Evolutionary conservation across 2,329 filamentous ascomycete species (phyloP).

Genomic region (Xylaria sp.): DNA sequence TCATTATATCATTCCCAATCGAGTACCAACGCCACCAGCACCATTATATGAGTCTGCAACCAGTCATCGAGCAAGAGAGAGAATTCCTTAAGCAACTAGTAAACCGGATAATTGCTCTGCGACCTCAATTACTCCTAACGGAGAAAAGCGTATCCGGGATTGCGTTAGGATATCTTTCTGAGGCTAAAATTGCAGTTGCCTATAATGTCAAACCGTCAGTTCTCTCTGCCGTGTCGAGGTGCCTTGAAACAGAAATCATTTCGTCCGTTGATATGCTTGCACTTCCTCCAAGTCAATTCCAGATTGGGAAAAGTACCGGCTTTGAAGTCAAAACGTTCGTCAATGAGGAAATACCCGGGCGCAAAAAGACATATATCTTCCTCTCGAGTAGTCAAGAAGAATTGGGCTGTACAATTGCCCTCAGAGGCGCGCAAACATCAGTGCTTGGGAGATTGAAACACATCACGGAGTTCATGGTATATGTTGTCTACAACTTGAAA

Average conservation of each 20-base stretch:
- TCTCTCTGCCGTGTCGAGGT: constrained; percentile 92
- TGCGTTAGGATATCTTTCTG: constrained; percentile 86
- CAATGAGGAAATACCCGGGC: constrained; percentile 75
- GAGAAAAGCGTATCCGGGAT: constrained; percentile 93
- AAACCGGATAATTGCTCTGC: constrained; percentile 85
- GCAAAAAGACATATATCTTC: constrained; percentile 95
- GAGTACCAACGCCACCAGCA: constrained; percentile 94
- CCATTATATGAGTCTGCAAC: constrained; percentile 98
- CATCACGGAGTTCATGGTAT: constrained; percentile 98
- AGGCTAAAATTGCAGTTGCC: constrained; percentile 90
- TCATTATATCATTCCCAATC: constrained; percentile 93
- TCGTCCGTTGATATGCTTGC: constrained; percentile 95
- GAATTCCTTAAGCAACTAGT: constrained; percentile 94
- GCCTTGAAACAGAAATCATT: constrained; percentile 90
- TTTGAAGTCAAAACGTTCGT: constrained; percentile 98
- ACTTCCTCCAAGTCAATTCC: constrained; percentile 71
- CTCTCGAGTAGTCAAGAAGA: constrained; percentile 90
- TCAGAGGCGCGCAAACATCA: constrained; percentile 81
- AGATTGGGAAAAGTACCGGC: constrained; percentile 81
- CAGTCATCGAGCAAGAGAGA: constrained; percentile 94
- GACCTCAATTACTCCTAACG: constrained; percentile 87
- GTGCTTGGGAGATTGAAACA: constrained; percentile 83
- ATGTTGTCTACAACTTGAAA: constrained; percentile 97
- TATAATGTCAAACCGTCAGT: constrained; percentile 98
- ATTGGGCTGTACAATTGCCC: constrained; percentile 91